Base-by-base conservation (phyloP, 306 rosid species). In the Clitoria ternatea region DNA sequence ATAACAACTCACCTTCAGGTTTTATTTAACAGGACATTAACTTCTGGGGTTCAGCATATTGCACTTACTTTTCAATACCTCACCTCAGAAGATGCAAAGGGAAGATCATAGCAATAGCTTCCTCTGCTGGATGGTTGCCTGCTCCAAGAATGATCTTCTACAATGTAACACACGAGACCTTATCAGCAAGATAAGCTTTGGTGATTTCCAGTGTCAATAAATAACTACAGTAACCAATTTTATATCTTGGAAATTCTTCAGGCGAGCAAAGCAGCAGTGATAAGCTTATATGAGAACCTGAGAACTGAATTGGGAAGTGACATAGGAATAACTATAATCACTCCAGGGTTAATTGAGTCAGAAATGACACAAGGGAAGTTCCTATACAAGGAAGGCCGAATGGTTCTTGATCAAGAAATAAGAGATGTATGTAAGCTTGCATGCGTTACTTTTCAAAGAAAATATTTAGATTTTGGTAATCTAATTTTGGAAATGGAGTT, bases 231-330 rank as follows among this genome's bases (percentile, higher is more conserved):
- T 27, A 24, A 48, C 26, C 14, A 54, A 13, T 47, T 18, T 18
- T 62, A 29, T 54, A 26, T 11, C 23, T 70, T 37, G 17, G 20
- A 54, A 29, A 19, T 55, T 56, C 52, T 52, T 42, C 87, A 88
- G 96, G 89, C 91, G 11, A 80, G 88, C 81, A 91, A 91, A 83
- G 85, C 91, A 23, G 91, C 93, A 17, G 33, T 75, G 22, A 77
- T 81, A 15, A 85, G 85, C 86, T 70, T 89, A 1, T 91, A 77
- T 36, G 88, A 91, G 86, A 85, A 64, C 4, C 45, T 91, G 30
- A 82, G 85, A 69, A 68, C 77, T 1, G 92, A 91, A 72, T 14
- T 85, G 22, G 96, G 89, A 80, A 50, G 26, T 11, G 88, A 85
- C 19, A 76, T 91, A 11, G 85, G 93, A 55, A 84, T 91, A 77